Conservation (phyloP, 805 yeast genomes). For the Maudiozyma bulderi region DNA sequence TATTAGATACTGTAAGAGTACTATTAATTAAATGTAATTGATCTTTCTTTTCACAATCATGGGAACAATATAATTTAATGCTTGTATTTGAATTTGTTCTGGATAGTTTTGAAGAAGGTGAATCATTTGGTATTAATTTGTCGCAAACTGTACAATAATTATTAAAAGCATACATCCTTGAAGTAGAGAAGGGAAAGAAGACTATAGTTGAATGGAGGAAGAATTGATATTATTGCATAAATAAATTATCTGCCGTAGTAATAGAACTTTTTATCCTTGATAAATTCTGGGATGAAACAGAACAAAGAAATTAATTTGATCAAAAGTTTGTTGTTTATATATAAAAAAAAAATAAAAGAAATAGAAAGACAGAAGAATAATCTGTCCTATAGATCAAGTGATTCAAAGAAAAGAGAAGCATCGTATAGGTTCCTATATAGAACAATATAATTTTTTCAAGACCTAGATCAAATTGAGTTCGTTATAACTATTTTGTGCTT, state of each 20-base stretch:
- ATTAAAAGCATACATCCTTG: slow-evolving; percentile 30
- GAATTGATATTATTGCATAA: too few relatives aligned
- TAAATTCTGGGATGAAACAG: too few relatives aligned
- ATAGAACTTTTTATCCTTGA: too few relatives aligned
- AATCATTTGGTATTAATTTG: slow-evolving; percentile 12
- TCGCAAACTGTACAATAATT: slow-evolving; percentile 55
- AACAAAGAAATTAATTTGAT: too few relatives aligned
- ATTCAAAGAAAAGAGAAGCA: too few relatives aligned
- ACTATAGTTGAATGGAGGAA: too few relatives aligned
- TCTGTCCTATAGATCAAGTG: too few relatives aligned
- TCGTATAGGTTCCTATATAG: not conserved
- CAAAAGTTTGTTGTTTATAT: too few relatives aligned
- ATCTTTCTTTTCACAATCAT: slow-evolving; percentile 16
- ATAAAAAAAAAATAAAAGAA: too few relatives aligned
- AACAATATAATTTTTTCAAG: not conserved
- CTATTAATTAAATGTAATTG: not conserved
- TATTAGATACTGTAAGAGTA: not conserved
- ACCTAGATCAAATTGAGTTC: not conserved
- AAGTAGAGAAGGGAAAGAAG: not conserved
- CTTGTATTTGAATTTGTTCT: not conserved
- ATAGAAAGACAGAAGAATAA: too few relatives aligned
- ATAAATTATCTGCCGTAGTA: too few relatives aligned
- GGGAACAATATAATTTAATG: slow-evolving; percentile 20
- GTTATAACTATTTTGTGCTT: not conserved
- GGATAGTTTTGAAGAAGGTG: not conserved